Evolutionary conservation across 257 asterid species (phyloP), one percentile per base, ranked within the genome.

Genomic region (Craterostigma plantagineum): DNA sequence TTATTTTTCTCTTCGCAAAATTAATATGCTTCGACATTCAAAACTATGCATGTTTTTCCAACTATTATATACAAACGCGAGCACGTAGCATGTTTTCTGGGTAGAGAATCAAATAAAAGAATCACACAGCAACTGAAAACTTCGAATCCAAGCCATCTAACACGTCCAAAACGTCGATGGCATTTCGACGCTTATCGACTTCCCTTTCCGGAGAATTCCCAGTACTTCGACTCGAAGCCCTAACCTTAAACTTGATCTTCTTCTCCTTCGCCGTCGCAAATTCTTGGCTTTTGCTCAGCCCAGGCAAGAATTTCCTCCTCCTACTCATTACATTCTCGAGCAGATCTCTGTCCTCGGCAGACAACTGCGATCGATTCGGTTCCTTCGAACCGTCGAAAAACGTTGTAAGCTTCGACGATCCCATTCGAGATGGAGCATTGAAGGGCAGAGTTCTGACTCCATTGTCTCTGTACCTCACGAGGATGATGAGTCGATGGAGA

Each of bases 261-360:
- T 23, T 23, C 30, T 23, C 30, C 54, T 62, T 67, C 8, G 50
- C 70, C 10, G 51, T 48, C 16, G 41, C 50, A 12, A 85, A 70
- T 41, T 81, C 96, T 57, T 85, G 96, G 76, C 99, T 83, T 66
- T 83, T 90, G 77, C 96, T 75, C 51, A 71, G 65, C 9, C 83
- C 85, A 0, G 71, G 83, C 4, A 63, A 50, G 55, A 75, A 54
- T 37, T 55, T 70, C 52, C 72, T 64, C 67, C 72, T 67, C 67
- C 83, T 59, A 44, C 58, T 75, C 77, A 69, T 73, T 10, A 80
- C 96, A 39, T 69, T 79, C 49, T 90, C 87, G 51, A 90, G 57
- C 42, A 90, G 66, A 45, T 63, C 35, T 48, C 63, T 69, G 39
- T 90, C 99, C 67, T 90, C 99, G 0, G 57, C 13, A 0, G 96